These are phyloP conservation scores for Mucor lusitanicus DNA, from an alignment of 371 early-diverging fungal genomes.

Conservation along the genomic window DNA sequence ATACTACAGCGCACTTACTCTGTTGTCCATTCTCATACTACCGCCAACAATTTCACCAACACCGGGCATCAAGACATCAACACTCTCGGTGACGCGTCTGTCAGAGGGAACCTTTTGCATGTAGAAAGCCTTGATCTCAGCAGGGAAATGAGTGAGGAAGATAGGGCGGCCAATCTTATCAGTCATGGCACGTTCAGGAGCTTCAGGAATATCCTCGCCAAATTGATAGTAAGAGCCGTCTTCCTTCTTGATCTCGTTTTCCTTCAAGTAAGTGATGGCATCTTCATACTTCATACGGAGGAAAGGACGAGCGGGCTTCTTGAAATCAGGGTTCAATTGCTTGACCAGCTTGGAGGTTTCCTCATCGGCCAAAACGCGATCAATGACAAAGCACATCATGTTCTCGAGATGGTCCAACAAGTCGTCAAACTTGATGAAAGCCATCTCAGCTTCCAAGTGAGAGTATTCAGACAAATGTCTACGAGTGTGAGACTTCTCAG, in stretches of 20 bases:
- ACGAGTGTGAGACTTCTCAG: constrained; percentile 99
- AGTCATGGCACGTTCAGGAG: constrained; percentile 98
- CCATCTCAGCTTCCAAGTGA: constrained; percentile 98
- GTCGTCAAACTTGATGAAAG: constrained; percentile 94
- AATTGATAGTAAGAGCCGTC: constrained; percentile 90
- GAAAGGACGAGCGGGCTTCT: constrained; percentile 90
- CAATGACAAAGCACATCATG: constrained; percentile 88
- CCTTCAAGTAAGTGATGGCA: constrained; percentile 96
- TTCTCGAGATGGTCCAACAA: constrained; percentile 92
- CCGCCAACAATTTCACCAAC: constrained; percentile 99
- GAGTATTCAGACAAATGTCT: constrained; percentile 99
- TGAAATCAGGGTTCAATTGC: constrained; percentile 94
- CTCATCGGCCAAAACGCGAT: constrained; percentile 79
- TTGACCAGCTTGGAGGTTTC: constrained; percentile 76
- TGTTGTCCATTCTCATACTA: constrained; percentile 96
- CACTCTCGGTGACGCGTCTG: constrained; percentile 91
- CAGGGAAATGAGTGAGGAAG: constrained; percentile 97
- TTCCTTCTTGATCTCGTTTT: constrained; percentile 89
- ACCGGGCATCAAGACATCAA: constrained; percentile 98
- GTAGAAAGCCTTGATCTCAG: constrained; percentile 99
- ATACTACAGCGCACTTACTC: constrained; percentile 41
- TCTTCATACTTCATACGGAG: constrained; percentile 96
- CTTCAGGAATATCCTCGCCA: constrained; percentile 99
- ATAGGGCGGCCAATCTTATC: constrained; percentile 97
- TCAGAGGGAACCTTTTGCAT: constrained; percentile 93